These are phyloP conservation scores for Saururus chinensis DNA, from an alignment of 164 flowering plant species.

Conservation along the genomic window DNA sequence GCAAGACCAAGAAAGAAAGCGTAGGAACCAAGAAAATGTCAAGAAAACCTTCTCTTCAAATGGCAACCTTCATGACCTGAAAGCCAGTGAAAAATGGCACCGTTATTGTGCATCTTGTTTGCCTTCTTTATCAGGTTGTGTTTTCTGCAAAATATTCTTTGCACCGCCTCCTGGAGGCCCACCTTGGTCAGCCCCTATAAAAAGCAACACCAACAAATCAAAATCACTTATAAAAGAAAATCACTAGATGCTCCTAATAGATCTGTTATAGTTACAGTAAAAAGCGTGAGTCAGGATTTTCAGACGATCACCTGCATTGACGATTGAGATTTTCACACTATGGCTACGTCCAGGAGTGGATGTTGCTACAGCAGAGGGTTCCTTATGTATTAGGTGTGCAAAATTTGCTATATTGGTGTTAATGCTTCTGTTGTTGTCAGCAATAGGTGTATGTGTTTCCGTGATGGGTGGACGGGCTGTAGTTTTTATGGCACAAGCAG, in stretches of 20 bases:
- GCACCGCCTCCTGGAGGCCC: slow-evolving; percentile 17
- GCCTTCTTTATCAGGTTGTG: slow-evolving; percentile 26
- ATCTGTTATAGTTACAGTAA: not conserved
- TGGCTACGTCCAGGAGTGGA: slow-evolving; percentile 29
- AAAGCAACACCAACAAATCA: not conserved
- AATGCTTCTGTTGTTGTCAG: slow-evolving; percentile 27
- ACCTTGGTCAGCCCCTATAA: slow-evolving; percentile 27
- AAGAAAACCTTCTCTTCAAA: not conserved
- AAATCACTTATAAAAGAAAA: not conserved
- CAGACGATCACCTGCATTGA: slow-evolving; percentile 15
- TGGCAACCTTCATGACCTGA: not conserved
- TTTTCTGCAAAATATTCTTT: slow-evolving; percentile 22
- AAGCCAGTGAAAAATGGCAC: not conserved
- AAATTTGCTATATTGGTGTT: slow-evolving; percentile 14
- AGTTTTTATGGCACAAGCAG: slow-evolving; percentile 49
- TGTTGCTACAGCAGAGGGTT: slow-evolving; percentile 21
- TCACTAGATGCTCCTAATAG: not conserved
- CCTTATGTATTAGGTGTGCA: slow-evolving; percentile 29
- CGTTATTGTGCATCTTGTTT: slow-evolving; percentile 25
- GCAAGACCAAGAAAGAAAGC: not conserved
- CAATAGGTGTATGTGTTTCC: slow-evolving; percentile 24
- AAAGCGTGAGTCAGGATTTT: slow-evolving; percentile 3
- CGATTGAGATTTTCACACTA: slow-evolving; percentile 18
- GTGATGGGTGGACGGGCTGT: slow-evolving; percentile 11
- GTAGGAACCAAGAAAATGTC: not conserved